Conservation (phyloP, 495 filamentous ascomycete genomes). For the Cairneyella variabilis region DNA sequence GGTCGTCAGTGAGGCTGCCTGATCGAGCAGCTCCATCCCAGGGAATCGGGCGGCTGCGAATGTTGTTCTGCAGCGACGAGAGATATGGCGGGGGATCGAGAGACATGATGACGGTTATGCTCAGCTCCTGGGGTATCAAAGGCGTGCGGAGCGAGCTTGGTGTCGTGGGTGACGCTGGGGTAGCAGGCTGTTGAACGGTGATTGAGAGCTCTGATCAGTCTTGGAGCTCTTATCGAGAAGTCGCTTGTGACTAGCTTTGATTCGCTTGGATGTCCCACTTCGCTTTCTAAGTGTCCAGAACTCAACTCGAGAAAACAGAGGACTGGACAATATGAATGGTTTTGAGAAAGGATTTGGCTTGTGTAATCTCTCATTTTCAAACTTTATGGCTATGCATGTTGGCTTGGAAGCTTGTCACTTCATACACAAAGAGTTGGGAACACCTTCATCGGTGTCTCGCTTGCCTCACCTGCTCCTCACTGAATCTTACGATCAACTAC, state of each 20-base stretch:
- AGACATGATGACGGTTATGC: conserved; percentile 22
- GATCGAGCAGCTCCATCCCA: conserved; percentile 97
- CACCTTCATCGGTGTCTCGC: no score
- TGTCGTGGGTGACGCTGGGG: not conserved
- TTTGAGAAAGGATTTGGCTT: no score
- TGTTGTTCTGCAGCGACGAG: conserved; percentile 88
- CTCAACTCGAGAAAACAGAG: no score
- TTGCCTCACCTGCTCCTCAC: no score
- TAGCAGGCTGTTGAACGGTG: not conserved
- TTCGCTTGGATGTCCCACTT: conserved; percentile 1
- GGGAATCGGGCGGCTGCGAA: conserved; percentile 87
- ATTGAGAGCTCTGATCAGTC: conserved; percentile 9
- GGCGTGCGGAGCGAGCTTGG: conserved; percentile 17
- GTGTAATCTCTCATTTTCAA: no score
- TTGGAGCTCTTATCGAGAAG: conserved; percentile 24
- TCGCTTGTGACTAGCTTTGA: conserved; percentile 12
- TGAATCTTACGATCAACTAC: no score
- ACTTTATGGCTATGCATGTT: no score
- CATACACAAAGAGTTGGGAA: no score
- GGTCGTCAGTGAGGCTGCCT: conserved; percentile 88
- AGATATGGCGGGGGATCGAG: conserved; percentile 72
- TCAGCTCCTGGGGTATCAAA: conserved; percentile 18
- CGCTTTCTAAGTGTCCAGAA: no score
- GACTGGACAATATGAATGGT: no score
- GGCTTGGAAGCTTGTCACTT: no score